Conservation (phyloP, 1,139 yeast species). For the Candida tetrigidarum region DNA sequence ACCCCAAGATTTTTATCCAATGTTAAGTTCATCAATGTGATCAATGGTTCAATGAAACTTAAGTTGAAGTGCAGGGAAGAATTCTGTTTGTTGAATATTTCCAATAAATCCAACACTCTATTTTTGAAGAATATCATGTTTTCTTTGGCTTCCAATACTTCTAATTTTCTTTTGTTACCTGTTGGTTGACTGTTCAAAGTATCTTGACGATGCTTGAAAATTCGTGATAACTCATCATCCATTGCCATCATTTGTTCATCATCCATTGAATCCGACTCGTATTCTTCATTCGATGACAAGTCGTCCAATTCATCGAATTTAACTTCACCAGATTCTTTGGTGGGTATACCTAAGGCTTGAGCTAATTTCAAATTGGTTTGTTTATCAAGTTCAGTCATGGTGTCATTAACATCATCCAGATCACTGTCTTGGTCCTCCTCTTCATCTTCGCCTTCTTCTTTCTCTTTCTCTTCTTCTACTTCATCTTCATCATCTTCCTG, state of each 20-base stretch:
- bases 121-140: slow-evolving; percentile 80
- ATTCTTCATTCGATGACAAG: slow-evolving; percentile 35
- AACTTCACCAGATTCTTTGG: slow-evolving; percentile 48
- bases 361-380: slow-evolving; percentile 77
- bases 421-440: slow-evolving; percentile 26
- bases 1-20: slow-evolving; percentile 70
- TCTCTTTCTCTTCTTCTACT: slow-evolving; percentile 30
- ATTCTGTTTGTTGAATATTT: slow-evolving; percentile 55
- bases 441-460: slow-evolving; percentile 31
- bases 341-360: slow-evolving; percentile 73
- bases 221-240: slow-evolving; percentile 81
- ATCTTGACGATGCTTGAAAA: slow-evolving; percentile 79
- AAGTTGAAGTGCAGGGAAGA: slow-evolving; percentile 48
- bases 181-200: slow-evolving; percentile 54
- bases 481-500: slow-evolving; percentile 41
- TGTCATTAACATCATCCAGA: slow-evolving; percentile 25
- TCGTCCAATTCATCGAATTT: slow-evolving; percentile 45
- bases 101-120: slow-evolving; percentile 77
- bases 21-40: slow-evolving; percentile 65
- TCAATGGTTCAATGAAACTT: slow-evolving; percentile 58
- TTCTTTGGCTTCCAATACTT: slow-evolving; percentile 76
- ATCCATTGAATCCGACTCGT: slow-evolving; percentile 84
- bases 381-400: slow-evolving; percentile 60
- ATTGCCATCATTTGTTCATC: slow-evolving; percentile 98
- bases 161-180: slow-evolving; percentile 71